A percentile compares a stretch with the other conserved stretches of the same genome.
These are phyloP conservation scores for Zygosaccharomyces sapae DNA, from an alignment of 1,139 yeast species.

Conservation along the genomic window DNA sequence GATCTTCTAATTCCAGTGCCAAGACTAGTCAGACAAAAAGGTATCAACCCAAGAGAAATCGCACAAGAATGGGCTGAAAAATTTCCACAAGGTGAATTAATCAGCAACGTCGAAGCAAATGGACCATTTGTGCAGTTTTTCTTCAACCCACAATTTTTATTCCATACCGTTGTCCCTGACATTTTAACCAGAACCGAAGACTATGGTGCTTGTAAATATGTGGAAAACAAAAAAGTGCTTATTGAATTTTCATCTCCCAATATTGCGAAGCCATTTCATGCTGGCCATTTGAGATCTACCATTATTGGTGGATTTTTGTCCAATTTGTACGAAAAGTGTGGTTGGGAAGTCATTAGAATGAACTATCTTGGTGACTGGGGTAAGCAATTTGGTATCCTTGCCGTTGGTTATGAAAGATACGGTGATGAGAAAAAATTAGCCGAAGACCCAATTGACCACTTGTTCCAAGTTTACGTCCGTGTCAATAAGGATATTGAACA, in stretches of 20 bases:
- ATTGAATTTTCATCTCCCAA: conserved; percentile 97
- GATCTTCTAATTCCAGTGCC: conserved; percentile 92
- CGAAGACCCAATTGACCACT: conserved; percentile 85
- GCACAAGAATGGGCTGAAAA: conserved; percentile 78
- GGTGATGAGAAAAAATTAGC: conserved; percentile 73
- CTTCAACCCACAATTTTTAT: conserved; percentile 63
- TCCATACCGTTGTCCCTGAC: conserved; percentile 67
- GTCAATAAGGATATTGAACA: conserved; percentile 73
- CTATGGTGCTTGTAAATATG: conserved; percentile 76
- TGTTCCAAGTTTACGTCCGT: conserved; percentile 88
- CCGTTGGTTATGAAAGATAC: conserved; percentile 83
- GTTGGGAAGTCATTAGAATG: conserved; percentile 85
- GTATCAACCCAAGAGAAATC: conserved; percentile 74
- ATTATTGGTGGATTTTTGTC: conserved; percentile 96
- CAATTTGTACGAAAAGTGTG: conserved; percentile 82
- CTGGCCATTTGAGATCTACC: conserved; percentile 97
- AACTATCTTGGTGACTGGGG: conserved; percentile 99
- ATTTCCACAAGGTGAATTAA: conserved; percentile 63
- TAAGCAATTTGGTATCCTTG: conserved; percentile 93
- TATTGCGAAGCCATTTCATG: conserved; percentile 98
- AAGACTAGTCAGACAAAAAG: conserved; percentile 76
- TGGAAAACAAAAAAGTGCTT: conserved; percentile 64
- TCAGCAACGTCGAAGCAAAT: conserved; percentile 69
- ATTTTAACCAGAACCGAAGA: conserved; percentile 54
- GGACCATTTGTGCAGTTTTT: conserved; percentile 92